Base-by-base conservation (phyloP, 352 stramenopile species). In the Sclerospora graminicola region DNA sequence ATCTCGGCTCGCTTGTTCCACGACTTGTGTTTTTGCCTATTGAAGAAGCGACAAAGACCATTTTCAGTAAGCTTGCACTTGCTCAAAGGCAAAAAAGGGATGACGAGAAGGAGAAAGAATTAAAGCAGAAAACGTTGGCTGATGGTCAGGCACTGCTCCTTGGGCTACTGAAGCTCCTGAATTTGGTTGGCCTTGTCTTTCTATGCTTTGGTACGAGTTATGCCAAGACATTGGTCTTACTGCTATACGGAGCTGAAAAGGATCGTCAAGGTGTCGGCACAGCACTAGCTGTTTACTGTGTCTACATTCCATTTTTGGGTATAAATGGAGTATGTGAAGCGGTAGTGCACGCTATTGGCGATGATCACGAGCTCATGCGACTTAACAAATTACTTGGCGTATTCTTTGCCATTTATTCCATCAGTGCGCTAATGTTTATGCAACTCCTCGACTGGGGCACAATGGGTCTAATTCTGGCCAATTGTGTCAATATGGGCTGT, bases 291-390 rank as follows among this genome's bases (percentile, higher is more conserved):
- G 53, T 74, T 21, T 96, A 96, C 47, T 98, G 94, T 60, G 49
- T 94, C 4, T 98, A 98, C 62, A 97, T 97, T 15, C 78, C 86
- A 21, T 97, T 97, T 39, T 54, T 98, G 9, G 89, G 87, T 1
- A 52, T 97, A 21, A 98, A 98, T 61, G 95, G 95, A 4, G 93
- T 97, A 45, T 96, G 83, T 48, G 95, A 98, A 76, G 90, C 92
- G 2, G 97, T 98, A 63, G 91, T 97, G 1, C 95, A 97, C 54
- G 89, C 83, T 2, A 73, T 91, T 14, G 80, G 72, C 8, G 47
- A 82, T 32, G 66, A 85, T 18, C 34, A 60, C 9, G 55, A 89
- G 39, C 55, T 93, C 31, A 87, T 87, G 68, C 61, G 48, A 13
- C 66, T 95, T 4, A 95, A 95, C 62, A 70, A 82, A 34, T 60